Evolutionary conservation across 306 rosid genomes (phyloP).

Genomic region (Styphnolobium japonicum): DNA sequence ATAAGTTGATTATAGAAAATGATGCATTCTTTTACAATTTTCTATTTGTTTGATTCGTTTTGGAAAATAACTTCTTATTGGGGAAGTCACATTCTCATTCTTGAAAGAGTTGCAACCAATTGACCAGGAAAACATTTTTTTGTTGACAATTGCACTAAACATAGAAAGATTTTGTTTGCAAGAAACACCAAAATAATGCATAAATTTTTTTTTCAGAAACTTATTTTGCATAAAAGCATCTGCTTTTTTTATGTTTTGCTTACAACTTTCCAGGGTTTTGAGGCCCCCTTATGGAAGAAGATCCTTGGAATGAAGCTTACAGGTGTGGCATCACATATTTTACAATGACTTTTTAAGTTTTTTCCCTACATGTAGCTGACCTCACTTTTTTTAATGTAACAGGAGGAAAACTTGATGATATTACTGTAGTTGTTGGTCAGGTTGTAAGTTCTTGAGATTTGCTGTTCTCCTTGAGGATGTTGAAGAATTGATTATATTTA

Average conservation of each 20-base stretch:
- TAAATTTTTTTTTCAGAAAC: not conserved
- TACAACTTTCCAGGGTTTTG: slow-evolving; percentile 61
- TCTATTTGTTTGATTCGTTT: not conserved
- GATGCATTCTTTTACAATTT: not conserved
- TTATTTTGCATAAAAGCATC: not conserved
- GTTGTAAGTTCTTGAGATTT: slow-evolving; percentile 60
- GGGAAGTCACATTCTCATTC: not conserved
- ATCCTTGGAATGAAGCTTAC: slow-evolving; percentile 86
- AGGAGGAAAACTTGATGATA: slow-evolving; percentile 94
- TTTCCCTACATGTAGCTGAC: slow-evolving; percentile 1
- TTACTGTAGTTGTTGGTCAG: slow-evolving; percentile 74
- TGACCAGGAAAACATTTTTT: not conserved
- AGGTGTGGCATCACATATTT: slow-evolving; percentile 39
- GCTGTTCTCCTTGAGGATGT: not conserved
- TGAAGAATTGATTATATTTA: not conserved
- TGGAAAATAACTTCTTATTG: not conserved
- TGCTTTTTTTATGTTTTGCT: not conserved
- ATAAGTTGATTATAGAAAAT: not conserved
- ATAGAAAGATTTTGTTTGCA: not conserved
- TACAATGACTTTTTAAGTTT: not conserved
- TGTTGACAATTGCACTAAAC: not conserved
- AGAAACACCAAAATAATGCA: not conserved
- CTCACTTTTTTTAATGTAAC: slow-evolving; percentile 9
- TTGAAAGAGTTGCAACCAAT: not conserved
- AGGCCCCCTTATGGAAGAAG: slow-evolving; percentile 90